Base-by-base conservation (phyloP, 345 rosid species). In the Camelina laxa region DNA sequence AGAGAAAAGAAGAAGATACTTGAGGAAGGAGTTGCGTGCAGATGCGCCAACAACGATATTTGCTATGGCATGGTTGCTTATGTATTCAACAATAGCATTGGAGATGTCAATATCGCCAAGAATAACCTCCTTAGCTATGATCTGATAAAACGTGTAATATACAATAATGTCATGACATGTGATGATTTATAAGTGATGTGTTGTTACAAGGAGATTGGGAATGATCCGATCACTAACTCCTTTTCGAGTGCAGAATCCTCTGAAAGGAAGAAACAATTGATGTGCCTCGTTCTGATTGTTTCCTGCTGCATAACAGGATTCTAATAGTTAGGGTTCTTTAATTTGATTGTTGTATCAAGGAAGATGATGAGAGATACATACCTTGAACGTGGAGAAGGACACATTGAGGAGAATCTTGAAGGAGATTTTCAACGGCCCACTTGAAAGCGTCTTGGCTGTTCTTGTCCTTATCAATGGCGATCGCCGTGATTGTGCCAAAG, bases 381-480 rank as follows among this genome's bases (percentile, higher is more conserved):
- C 54, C 16, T 66, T 78, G 14, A 77, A 90, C 92, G 65, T 92
- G 95, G 65, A 93, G 80, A 74, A 93, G 85, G 20, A 93, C 51
- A 49, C 89, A 84, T 14, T 84, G 65, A 65, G 87, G 87, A 72
- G 91, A 85, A 73, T 65, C 83, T 60, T 60, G 2, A 61, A 86
- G 65, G 44, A 91, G 85, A 74, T 88, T 84, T 11, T 94, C 96
- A 15, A 80, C 77, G 0, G 97, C 86, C 98, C 97, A 94, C 72
- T 71, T 83, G 70, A 94, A 70, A 24, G 97, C 97, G 75, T 81
- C 65, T 78, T 85, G 93, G 82, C 98, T 94, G 9, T 85, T 85
- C 83, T 87, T 94, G 69, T 91, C 98, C 41, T 78, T 87, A 81
- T 88, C 89, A 15, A 91, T 78, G 4, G 96, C 97, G 3, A 94